Evolutionary conservation across 768 basidiomycete genomes (phyloP), one percentile per base, ranked within the genome.

Genomic region (Auricularia heimuer): DNA sequence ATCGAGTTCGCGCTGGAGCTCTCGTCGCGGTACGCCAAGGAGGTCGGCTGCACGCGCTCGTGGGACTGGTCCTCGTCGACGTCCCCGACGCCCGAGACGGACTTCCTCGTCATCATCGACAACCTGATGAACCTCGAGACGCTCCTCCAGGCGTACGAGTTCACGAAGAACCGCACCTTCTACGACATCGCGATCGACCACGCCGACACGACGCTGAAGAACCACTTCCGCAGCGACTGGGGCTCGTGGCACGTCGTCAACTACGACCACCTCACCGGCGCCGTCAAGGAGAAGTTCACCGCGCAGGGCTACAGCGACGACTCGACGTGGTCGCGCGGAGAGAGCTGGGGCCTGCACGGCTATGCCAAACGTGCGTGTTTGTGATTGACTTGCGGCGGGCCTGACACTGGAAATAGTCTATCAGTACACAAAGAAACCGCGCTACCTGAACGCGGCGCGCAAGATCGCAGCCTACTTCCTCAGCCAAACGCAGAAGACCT

Each of bases 321-420:
- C 34, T n/a, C 16, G 56, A 89, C 89, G 6, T 89, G 88, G 88
- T 81, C 85, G 58, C 83, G 88, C 36, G 88, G 88, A 7, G 85
- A 90, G 71, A 81, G 84, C 14, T 89, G 87, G 87, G 88, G 80
- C 2, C 79, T 88, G 35, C 86, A 85, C 67, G 87, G 87, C 0
- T 89, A 84, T 70, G 82, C 85, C 0, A 86, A 84, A 69, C 86
- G 88, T 88, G 68, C 39, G 85, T 62, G 34, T 63, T 60, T 45
- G 3, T 33, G 14, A 2, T 33, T 42, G 54, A 21, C 16, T 12
- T 12, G n/a, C 12, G 24, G 3, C 24, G 11, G n/a, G 18, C 12
- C 45, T 37, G 39, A 56, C 39, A 12, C 34, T 16, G 34, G 6
- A 29, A 3, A 33, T 36, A 68, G 67, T 70, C 64, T 70, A 69